Percentiles rank a stretch among this genome's conserved stretches.
Conservation (phyloP, 768 basidiomycete species). For the Serendipita sp. region DNA sequence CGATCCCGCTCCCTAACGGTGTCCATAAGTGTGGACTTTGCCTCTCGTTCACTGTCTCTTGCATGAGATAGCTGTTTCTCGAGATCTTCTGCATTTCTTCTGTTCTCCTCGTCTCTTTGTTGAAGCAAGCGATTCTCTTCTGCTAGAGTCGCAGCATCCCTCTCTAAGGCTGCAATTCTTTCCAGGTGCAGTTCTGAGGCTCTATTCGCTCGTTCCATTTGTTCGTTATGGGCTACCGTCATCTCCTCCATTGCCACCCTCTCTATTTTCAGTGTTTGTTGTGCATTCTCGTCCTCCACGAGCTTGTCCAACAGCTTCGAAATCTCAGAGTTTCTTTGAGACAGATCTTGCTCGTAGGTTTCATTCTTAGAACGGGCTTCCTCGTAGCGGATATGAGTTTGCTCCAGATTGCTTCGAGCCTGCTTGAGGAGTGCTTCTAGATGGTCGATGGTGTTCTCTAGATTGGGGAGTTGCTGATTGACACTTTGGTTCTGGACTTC, state of each 20-base stretch:
- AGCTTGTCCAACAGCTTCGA: neutral
- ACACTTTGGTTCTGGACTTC: slow-evolving; percentile 29
- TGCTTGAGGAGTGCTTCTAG: slow-evolving; percentile 2
- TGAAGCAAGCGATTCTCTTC: slow-evolving; percentile 55
- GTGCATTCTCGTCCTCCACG: neutral
- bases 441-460: slow-evolving; percentile 10
- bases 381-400: slow-evolving; percentile 29
- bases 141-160: neutral
- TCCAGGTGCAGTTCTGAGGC: neutral
- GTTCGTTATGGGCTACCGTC: neutral
- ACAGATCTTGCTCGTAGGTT: slow-evolving; percentile 50
- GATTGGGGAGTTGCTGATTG: slow-evolving; percentile 18
- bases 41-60: slow-evolving; percentile 54
- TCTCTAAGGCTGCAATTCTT: neutral
- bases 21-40: slow-evolving; percentile 49
- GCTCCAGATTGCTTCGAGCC: slow-evolving; percentile 48
- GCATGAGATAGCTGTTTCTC: slow-evolving; percentile 60
- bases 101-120: slow-evolving; percentile 45
- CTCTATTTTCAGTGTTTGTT: neutral
- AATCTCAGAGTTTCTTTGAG: neutral
- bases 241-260: neutral
- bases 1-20: slow-evolving; percentile 47
- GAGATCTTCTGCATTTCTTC: slow-evolving; percentile 54
- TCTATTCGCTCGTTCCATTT: neutral
- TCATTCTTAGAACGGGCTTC: slow-evolving; percentile 7